phyloP scores from a whole-genome alignment of 768 basidiomycete genomes.

The Hortiboletus campestris region DNA sequence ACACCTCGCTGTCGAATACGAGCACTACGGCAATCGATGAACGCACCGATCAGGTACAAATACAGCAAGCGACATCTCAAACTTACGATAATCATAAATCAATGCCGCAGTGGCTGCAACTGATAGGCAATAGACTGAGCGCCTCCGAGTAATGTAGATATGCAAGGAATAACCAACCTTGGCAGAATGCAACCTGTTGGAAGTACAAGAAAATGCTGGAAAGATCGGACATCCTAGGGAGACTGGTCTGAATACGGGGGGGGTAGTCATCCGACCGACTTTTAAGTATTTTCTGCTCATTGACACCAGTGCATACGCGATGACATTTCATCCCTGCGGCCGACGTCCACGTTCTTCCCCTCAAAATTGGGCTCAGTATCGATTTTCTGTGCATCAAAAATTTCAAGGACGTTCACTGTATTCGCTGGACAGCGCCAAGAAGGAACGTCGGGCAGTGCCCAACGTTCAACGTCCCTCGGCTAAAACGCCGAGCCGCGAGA shows the following conservation, averaged over 20 bases:
- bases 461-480: not conserved
- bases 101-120: constrained; percentile 10
- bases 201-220: not conserved
- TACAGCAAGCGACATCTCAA: not conserved
- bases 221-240: not conserved
- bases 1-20: constrained; percentile 10
- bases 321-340: not conserved
- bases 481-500: not conserved
- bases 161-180: constrained; percentile 1
- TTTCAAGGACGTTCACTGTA: not conserved
- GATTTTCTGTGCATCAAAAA: not conserved
- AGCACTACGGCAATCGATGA: constrained; percentile 7
- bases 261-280: not conserved
- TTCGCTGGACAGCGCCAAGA: not conserved
- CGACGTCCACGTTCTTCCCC: not conserved
- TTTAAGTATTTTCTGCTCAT: not conserved
- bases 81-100: constrained; percentile 18
- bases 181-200: constrained; percentile 4
- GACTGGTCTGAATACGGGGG: not conserved
- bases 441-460: not conserved
- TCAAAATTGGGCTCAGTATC: not conserved
- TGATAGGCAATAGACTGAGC: not conserved
- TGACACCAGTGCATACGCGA: not conserved
- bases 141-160: not conserved
- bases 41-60: not conserved